Percentiles rank a stretch among this genome's conserved stretches.
Evolutionary conservation across 768 basidiomycete genomes (phyloP).

Genomic region (Wakefieldia striispora): DNA sequence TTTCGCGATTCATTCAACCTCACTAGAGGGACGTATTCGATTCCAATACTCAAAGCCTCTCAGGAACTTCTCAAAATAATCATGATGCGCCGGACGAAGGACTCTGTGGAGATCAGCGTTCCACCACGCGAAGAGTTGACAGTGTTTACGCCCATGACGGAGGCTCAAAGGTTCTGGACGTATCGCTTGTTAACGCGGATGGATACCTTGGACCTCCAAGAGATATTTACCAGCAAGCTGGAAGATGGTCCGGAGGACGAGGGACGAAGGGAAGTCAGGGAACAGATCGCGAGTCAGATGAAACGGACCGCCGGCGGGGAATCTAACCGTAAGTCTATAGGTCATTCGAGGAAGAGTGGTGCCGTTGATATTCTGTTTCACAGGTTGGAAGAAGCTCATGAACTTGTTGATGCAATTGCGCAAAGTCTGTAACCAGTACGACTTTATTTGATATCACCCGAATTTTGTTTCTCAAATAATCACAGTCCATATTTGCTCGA

Average conservation of each 20-base stretch:
- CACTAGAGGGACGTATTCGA: conserved; percentile 47
- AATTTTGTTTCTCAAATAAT: conserved; percentile 2
- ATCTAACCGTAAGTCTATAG: conserved; percentile 26
- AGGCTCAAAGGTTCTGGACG: conserved; percentile 63
- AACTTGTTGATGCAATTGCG: conserved; percentile 72
- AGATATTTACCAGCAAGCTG: conserved; percentile 42
- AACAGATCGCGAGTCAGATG: conserved; percentile 39
- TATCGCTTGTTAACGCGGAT: conserved; percentile 52
- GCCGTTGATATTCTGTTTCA: neutral
- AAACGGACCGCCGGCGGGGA: conserved; percentile 29
- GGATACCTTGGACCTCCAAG: conserved; percentile 45
- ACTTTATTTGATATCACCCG: neutral
- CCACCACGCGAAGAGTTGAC: conserved; percentile 59
- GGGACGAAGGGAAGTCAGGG: conserved; percentile 40
- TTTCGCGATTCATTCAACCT: conserved; percentile 58
- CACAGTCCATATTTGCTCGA: conserved; percentile 52
- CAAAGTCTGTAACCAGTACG: conserved; percentile 68
- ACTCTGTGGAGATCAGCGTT: conserved; percentile 44
- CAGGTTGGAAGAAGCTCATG: conserved; percentile 57
- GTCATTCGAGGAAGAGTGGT: neutral
- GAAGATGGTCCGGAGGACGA: conserved; percentile 32
- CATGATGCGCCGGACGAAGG: conserved; percentile 64
- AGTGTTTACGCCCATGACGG: conserved; percentile 55
- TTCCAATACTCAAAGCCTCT: conserved; percentile 46
- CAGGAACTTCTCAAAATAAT: conserved; percentile 47